A percentile compares a stretch with the other conserved stretches of the same genome.
Evolutionary conservation across 78 protist genomes (phyloP).

Genomic region (Chrysochromulina tobinii): DNA sequence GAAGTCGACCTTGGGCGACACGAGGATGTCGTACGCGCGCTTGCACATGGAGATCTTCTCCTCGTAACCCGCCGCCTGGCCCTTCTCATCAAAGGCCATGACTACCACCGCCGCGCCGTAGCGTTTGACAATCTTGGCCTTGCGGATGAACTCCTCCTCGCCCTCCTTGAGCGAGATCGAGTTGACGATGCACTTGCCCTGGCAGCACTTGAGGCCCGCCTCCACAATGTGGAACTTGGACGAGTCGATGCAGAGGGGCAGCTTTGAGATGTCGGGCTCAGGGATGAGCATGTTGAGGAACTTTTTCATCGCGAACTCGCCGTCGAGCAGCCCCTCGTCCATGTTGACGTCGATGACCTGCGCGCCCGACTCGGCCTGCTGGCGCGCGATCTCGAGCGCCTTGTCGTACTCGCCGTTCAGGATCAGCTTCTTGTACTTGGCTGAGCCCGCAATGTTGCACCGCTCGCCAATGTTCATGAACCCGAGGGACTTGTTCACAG

Average conservation of each 20-base stretch:
- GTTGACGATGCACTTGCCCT: constrained; percentile 95
- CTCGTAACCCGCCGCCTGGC: constrained; percentile 90
- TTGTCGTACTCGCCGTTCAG: constrained; percentile 80
- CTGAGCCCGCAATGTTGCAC: constrained; percentile 98
- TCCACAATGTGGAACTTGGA: constrained; percentile 91
- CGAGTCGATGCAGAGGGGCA: constrained; percentile 97
- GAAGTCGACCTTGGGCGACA: constrained; percentile 61
- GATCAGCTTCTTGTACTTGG: constrained; percentile 85
- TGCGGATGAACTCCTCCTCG: constrained; percentile 86
- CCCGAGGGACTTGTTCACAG: constrained; percentile 35
- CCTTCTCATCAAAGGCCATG: constrained; percentile 98
- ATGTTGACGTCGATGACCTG: constrained; percentile 95
- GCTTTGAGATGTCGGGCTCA: constrained; percentile 92
- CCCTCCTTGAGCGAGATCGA: constrained; percentile 93
- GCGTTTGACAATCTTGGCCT: constrained; percentile 77
- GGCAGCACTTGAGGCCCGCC: constrained; percentile 91
- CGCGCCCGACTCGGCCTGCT: constrained; percentile 94
- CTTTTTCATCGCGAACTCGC: constrained; percentile 79
- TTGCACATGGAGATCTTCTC: constrained; percentile 86
- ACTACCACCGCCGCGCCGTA: constrained; percentile 95
- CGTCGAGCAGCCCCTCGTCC: constrained; percentile 98
- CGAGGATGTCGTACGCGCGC: constrained; percentile 60
- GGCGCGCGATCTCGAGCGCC: constrained; percentile 80
- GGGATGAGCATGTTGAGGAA: constrained; percentile 81
- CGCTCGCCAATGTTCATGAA: constrained; percentile 98